Evolutionary conservation across 148 eudicot species (phyloP), one percentile per base, ranked within the genome.

Genomic region (Gaultheria prostrata): DNA sequence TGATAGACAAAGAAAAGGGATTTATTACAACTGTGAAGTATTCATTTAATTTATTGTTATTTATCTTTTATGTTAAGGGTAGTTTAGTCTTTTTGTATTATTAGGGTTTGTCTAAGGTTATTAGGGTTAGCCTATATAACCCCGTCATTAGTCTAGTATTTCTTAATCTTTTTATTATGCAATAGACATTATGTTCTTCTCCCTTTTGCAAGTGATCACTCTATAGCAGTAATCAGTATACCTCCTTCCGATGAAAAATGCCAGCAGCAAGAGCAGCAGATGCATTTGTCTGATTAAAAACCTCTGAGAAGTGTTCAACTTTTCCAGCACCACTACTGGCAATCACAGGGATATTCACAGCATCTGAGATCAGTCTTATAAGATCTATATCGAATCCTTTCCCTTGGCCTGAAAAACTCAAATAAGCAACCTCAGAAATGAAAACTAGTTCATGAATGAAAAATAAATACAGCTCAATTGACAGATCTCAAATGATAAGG

Each of bases 221-320:
- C 65, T 13, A 4, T n/a, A 35, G 13, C 13, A 15, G 10, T 43
- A 21, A 20, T 35, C 10, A 57, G 7, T 45, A 50, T 90, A 96
- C 99, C 98, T 96, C 97, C 82, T 93, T 94, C 35, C 97, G 93
- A 65, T 97, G 98, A 85, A 97, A 97, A 75, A 97, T 94, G 35
- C 98, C 99, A 88, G 97, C 98, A 86, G 98, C 99, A 85, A 97
- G 98, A 81, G 95, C 99, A 73, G 99, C 99, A 79, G 99, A 94
- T 20, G 98, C 98, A 89, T 91, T 92, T 85, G 99, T 94, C 83
- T 97, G 82, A 2, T 78, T 79, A 88, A 97, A 97, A 92, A 97
- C 99, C 86, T 97, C 95, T 7, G 97, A 93, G 83, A 97, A 94
- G 88, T 94, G 99, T 82, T 90, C 93, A 81, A 63, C 91, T 43